Evolutionary conservation across 345 rosid species (phyloP).

Genomic region (Alliaria petiolata): DNA sequence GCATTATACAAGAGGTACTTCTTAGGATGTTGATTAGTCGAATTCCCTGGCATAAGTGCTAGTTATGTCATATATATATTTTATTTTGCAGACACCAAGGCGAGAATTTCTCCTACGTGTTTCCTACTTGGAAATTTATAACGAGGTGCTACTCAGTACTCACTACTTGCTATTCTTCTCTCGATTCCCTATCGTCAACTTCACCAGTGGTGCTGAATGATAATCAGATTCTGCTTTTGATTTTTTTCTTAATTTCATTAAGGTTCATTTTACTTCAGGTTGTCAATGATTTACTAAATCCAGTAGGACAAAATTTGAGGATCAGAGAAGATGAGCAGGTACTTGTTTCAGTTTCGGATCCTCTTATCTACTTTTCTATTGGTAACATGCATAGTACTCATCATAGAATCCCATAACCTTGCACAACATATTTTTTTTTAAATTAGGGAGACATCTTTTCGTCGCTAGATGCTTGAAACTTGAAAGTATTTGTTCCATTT

Average conservation of each 20-base stretch:
- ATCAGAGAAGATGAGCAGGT: slow-evolving; percentile 99
- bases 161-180: slow-evolving; percentile 8
- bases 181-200: slow-evolving; percentile 10
- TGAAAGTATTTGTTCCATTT: not conserved
- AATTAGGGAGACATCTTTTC: not conserved
- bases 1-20: slow-evolving; percentile 95
- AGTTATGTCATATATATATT: slow-evolving; percentile 3
- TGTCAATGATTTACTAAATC: slow-evolving; percentile 92
- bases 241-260: slow-evolving; percentile 14
- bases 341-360: slow-evolving; percentile 17
- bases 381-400: slow-evolving; percentile 3
- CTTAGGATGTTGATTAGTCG: slow-evolving; percentile 5
- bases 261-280: slow-evolving; percentile 55
- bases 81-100: slow-evolving; percentile 63
- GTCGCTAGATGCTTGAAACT: not conserved
- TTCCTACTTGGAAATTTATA: slow-evolving; percentile 94
- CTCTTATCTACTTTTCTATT: slow-evolving; percentile 6
- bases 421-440: not conserved
- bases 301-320: slow-evolving; percentile 94
- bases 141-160: slow-evolving; percentile 63
- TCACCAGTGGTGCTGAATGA: slow-evolving; percentile 12
- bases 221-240: slow-evolving; percentile 18
- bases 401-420: not conserved
- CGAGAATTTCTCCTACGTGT: slow-evolving; percentile 94
- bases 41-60: slow-evolving; percentile 13